Evolutionary conservation across 2,329 filamentous ascomycete genomes (phyloP), one percentile per base, ranked within the genome.

Genomic region (Penicillium sp.): DNA sequence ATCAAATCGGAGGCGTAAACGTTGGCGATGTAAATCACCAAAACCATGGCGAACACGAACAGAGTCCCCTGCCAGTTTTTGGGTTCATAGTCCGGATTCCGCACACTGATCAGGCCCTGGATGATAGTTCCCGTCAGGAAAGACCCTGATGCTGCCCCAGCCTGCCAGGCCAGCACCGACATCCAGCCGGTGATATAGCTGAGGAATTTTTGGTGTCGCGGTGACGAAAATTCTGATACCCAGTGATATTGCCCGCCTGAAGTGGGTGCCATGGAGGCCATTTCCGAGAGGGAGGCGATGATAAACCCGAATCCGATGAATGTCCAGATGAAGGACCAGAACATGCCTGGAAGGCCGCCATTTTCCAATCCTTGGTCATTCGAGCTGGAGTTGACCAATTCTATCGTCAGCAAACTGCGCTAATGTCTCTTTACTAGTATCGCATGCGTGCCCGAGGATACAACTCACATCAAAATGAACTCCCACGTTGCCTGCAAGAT

Each of bases 281-380:
- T 81, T 72, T 96, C 91, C 0, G 89, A 84, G 69, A 94, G 79
- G 4, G 75, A 76, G 16, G 65, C 63, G 33, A 77, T 70, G 18
- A 93, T 81, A 24, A 87, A 87, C 6, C 89, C 88, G 27, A 89
- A 83, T 0, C 89, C 88, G 6, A 93, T 86, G 18, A 89, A 77
- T 33, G 88, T 75, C 63, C 72, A 72, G 6, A 77, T 58, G 56
- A 69, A 77, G 0, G 71, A 67, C 69, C 69, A 71, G 40, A 70
- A 66, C 59, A 71, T 47, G 16, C 67, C 70, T 4, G 69, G 60
- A n/a, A 66, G 51, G 3, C 70, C 69, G 2, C 68, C 68, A 58
- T 72, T 63, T 18, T 63, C 55, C 7, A 72, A 56, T 1, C 69
- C 70, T 31, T 70, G 54, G 2, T 59, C 63, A 11, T 70, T 66